A percentile compares a stretch with the other conserved stretches of the same genome.
Conservation (phyloP, 1,139 yeast genomes). For the Nadsonia commutata region DNA sequence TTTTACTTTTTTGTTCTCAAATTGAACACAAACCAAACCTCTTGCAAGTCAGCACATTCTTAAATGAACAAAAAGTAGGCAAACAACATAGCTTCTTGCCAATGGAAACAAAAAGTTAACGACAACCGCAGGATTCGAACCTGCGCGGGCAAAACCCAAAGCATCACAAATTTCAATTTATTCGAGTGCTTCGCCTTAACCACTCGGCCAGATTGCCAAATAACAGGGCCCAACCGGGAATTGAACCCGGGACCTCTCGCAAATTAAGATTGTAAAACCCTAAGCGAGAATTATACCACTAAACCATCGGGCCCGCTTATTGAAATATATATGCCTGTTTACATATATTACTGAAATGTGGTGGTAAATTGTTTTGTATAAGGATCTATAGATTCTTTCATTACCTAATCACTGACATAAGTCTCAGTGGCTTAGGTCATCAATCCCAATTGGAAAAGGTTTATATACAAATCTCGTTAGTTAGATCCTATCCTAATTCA, state of each 20-base stretch:
- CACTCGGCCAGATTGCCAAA: not conserved
- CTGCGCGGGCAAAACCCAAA: constrained; percentile 8
- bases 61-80: not conserved
- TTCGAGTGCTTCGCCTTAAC: constrained; percentile 1
- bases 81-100: not conserved
- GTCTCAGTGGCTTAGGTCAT: too few species aligned
- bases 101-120: not conserved
- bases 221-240: not conserved
- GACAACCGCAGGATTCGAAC: constrained; percentile 8
- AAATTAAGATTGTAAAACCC: not conserved
- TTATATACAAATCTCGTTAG: too few species aligned
- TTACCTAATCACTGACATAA: too few species aligned
- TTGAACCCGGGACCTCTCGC: constrained; percentile 1
- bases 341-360: too few species aligned
- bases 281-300: not conserved
- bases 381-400: too few species aligned
- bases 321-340: too few species aligned
- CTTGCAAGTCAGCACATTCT: too few species aligned
- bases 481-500: too few species aligned
- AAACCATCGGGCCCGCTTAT: not conserved
- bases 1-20: too few species aligned
- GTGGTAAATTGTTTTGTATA: too few species aligned
- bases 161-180: not conserved
- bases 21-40: too few species aligned
- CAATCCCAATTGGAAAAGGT: too few species aligned